Evolutionary conservation across 257 asterid genomes (phyloP).

Genomic region (Jaltomata sinuosa): DNA sequence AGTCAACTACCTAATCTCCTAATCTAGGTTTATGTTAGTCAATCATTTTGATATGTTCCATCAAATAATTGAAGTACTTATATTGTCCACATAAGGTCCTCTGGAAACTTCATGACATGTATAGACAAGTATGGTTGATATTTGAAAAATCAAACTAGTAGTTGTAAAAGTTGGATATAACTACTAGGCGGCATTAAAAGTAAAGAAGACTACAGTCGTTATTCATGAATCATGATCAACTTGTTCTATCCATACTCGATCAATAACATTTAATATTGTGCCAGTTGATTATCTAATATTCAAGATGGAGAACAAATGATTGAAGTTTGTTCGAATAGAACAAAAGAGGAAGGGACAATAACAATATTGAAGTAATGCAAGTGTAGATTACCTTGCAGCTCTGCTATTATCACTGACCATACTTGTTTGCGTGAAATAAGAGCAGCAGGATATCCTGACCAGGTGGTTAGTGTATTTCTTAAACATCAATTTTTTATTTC

Average conservation of each 20-base stretch:
- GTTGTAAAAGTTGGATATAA: not conserved
- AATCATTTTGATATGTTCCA: not conserved
- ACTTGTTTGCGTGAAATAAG: not conserved
- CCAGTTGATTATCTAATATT: not conserved
- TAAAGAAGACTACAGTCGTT: too few species aligned
- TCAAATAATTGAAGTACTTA: not conserved
- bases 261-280: not conserved
- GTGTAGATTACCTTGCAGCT: not conserved
- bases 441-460: not conserved
- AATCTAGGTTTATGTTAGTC: not conserved
- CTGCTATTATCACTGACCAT: not conserved
- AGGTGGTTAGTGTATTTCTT: not conserved
- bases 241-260: too few species aligned
- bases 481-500: too few species aligned
- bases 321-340: conserved; percentile 14
- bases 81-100: not conserved
- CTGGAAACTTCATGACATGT: not conserved
- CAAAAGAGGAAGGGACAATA: conserved; percentile 2
- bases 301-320: conserved; percentile 2
- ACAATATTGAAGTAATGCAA: not conserved
- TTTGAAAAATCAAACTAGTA: not conserved
- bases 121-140: not conserved
- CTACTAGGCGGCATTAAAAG: too few species aligned
- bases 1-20: not conserved
- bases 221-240: too few species aligned